Percentiles rank a stretch among this genome's conserved stretches.
phyloP scores from a whole-genome alignment of 805 yeast species.

The Ogataea populi-albae region DNA sequence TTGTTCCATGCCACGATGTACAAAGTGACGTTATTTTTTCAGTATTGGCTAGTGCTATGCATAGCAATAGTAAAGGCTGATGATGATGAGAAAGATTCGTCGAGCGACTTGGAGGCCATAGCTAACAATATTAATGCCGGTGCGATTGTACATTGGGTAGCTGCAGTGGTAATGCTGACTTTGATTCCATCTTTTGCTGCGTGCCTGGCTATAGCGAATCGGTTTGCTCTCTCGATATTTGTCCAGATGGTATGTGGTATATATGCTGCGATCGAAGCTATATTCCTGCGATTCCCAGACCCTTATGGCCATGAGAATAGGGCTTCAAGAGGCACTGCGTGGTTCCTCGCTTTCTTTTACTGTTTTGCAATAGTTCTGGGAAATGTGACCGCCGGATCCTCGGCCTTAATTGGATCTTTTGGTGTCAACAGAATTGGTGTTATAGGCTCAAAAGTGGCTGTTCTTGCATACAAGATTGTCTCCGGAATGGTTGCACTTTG shows the following conservation, averaged over 20 bases:
- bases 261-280: constrained; percentile 55
- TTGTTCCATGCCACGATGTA: too few species aligned
- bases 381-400: constrained; percentile 51
- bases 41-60: too few species aligned
- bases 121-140: constrained; percentile 39
- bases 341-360: constrained; percentile 52
- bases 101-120: constrained; percentile 10
- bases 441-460: constrained; percentile 37
- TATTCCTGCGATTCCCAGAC: constrained; percentile 62
- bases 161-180: constrained; percentile 45
- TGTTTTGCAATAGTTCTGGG: constrained; percentile 53
- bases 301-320: constrained; percentile 62
- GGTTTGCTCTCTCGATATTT: constrained; percentile 41
- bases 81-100: constrained; percentile 10
- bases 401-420: constrained; percentile 30
- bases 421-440: constrained; percentile 35
- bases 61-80: too few species aligned
- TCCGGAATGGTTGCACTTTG: constrained; percentile 48
- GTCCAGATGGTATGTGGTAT: constrained; percentile 45
- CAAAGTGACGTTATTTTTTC: too few species aligned
- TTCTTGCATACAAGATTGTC: constrained; percentile 40
- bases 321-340: constrained; percentile 66
- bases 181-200: constrained; percentile 57
- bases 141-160: constrained; percentile 65
- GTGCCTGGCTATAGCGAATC: constrained; percentile 53